Base-by-base conservation (phyloP, 2,329 filamentous ascomycete species). In the Curvularia lunata region DNA sequence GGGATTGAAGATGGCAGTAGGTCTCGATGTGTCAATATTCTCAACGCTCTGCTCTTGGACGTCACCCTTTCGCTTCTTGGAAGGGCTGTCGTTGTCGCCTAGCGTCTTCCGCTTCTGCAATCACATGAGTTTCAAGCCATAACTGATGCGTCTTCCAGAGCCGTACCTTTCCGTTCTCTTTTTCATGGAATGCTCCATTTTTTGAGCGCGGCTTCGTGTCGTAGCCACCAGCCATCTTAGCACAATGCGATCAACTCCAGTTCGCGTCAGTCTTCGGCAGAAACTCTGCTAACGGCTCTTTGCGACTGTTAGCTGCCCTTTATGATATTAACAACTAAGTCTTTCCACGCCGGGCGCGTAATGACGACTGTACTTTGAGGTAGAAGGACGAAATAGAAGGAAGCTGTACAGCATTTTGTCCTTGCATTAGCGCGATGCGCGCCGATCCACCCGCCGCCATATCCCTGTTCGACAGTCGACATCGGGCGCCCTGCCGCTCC, bases 1-100 rank as follows among this genome's bases (percentile, higher is more conserved):
- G 1, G 91, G 87, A 49, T 84, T 81, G 77, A 91, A 94, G 37
- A 88, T 79, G 8, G 88, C 86, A 4, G 86, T 87, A 4, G 89
- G 89, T 72, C 88, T 91, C 23, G 88, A 86, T 3, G 85, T 87
- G 63, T 86, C 83, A 32, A 76, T 58, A 10, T 69, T 61, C 23
- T 28, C 42, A 10, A 59, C 48, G 4, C 55, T 43, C 23, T 61
- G 42, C 25, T 58, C 56, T 47, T 65, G 52, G n/a, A 43, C 19
- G 4, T 60, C 58, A 38, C 46, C 52, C 34, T 56, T 68, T 45
- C 55, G 58, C 58, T 65, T 69, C 42, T 69, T 69, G 16, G 54
- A 41, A 25, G 62, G 60, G 32, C 57, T 62, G 19, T n/a, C 28
- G 6, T 40, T 48, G 16, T 55, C 34, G 18, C 43, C 54, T 13